Evolutionary conservation across 805 yeast genomes (phyloP).

Genomic region (Candida tibetensis): DNA sequence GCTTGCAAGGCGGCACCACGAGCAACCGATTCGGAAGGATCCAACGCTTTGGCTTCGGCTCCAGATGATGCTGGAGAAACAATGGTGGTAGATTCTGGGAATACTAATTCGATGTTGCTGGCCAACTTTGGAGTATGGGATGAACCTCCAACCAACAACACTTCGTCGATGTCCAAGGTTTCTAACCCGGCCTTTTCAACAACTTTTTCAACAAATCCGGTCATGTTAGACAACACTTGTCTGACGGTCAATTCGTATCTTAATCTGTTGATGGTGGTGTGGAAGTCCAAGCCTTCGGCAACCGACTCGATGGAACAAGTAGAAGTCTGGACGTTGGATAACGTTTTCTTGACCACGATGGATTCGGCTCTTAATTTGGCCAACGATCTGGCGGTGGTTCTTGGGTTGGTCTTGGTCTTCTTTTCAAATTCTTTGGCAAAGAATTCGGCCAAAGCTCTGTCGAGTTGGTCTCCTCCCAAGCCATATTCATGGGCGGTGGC

Average conservation of each 20-base stretch:
- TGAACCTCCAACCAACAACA: slow-evolving; percentile 88
- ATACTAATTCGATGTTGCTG: slow-evolving; percentile 62
- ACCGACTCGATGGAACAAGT: slow-evolving; percentile 92
- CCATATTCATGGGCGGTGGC: slow-evolving; percentile 79
- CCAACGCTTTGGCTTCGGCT: slow-evolving; percentile 68
- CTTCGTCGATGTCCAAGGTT: slow-evolving; percentile 83
- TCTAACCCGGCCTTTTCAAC: slow-evolving; percentile 84
- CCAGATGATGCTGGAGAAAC: slow-evolving; percentile 58
- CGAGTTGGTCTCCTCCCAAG: slow-evolving; percentile 87
- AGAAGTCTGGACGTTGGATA: slow-evolving; percentile 83
- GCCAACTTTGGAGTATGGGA: slow-evolving; percentile 92
- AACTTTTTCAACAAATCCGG: slow-evolving; percentile 68
- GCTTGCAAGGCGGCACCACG: slow-evolving; percentile 98
- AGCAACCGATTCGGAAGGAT: slow-evolving; percentile 86
- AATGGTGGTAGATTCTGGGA: slow-evolving; percentile 76
- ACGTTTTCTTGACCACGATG: slow-evolving; percentile 81
- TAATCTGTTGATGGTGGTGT: slow-evolving; percentile 88
- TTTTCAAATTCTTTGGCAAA: slow-evolving; percentile 94
- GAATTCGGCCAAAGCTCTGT: slow-evolving; percentile 72
- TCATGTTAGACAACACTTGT: slow-evolving; percentile 70
- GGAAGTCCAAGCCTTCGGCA: slow-evolving; percentile 92
- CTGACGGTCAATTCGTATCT: slow-evolving; percentile 87
- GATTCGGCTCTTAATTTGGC: slow-evolving; percentile 87
- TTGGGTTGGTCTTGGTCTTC: slow-evolving; percentile 78
- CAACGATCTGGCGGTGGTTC: slow-evolving; percentile 73